A percentile compares a stretch with the other conserved stretches of the same genome.
These are phyloP conservation scores for Pythium graminicola DNA, from an alignment of 352 stramenopile genomes.

Conservation along the genomic window DNA sequence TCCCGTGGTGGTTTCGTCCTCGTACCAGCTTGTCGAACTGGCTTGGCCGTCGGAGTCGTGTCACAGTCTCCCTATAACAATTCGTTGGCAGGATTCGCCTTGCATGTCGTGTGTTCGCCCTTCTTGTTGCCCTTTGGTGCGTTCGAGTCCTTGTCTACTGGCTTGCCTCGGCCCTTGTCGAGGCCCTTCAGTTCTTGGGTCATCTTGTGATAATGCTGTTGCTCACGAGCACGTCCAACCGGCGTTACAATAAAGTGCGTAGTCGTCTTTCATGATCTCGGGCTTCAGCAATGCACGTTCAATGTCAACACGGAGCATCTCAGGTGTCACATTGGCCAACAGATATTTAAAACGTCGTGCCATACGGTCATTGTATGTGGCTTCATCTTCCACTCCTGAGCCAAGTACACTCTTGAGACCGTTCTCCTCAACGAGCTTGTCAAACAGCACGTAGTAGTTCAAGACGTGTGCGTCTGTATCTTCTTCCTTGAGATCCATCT, in stretches of 20 bases:
- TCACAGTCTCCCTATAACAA: too few species aligned
- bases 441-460: slow-evolving; percentile 22
- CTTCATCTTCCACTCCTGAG: background rate
- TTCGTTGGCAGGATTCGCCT: background rate
- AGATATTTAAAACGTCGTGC: slow-evolving; percentile 17
- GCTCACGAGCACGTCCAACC: slow-evolving; percentile 6
- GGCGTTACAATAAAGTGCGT: slow-evolving; percentile 11
- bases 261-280: slow-evolving; percentile 10
- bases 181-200: background rate
- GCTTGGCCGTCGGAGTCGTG: too few species aligned
- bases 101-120: background rate
- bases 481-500: slow-evolving; percentile 6
- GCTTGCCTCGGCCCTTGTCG: background rate
- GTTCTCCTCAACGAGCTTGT: slow-evolving; percentile 20
- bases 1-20: background rate
- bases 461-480: slow-evolving; percentile 15
- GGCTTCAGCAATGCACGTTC: slow-evolving; percentile 2
- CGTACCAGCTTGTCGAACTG: too few species aligned
- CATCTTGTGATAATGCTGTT: slow-evolving; percentile 15
- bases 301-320: slow-evolving; percentile 18
- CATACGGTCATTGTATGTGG: slow-evolving; percentile 4
- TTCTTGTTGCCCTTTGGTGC: background rate
- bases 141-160: background rate
- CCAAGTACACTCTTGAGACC: slow-evolving; percentile 1
- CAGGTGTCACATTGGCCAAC: slow-evolving; percentile 5